Conservation (phyloP, 78 protist species). For the Acrasis kona region DNA sequence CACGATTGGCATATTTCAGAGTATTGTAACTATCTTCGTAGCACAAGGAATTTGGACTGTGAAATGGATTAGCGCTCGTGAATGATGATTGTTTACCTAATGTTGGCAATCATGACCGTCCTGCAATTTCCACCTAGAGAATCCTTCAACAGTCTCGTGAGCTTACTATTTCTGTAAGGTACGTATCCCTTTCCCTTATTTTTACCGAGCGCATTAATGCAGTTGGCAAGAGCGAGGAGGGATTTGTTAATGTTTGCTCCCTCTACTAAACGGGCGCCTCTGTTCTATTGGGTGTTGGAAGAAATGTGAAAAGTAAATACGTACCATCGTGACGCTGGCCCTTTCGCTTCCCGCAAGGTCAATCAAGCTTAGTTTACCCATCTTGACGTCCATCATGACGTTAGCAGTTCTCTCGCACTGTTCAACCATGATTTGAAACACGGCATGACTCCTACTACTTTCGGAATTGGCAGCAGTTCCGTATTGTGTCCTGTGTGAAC, state of each 20-base stretch:
- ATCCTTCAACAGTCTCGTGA: constrained; percentile 91
- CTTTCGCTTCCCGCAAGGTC: constrained; percentile 93
- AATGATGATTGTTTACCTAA: too few relatives aligned
- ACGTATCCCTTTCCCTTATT: constrained; percentile 28
- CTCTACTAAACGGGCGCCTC: constrained; percentile 63
- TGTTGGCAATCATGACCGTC: constrained; percentile 72
- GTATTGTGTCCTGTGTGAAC: constrained; percentile 44
- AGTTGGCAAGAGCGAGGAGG: constrained; percentile 86
- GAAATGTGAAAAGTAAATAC: too few relatives aligned
- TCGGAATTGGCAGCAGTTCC: constrained; percentile 71
- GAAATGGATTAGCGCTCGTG: too few relatives aligned
- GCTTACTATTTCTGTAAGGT: constrained; percentile 93
- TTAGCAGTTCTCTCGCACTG: not conserved
- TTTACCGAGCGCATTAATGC: constrained; percentile 73
- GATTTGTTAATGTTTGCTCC: constrained; percentile 93
- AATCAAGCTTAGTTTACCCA: constrained; percentile 51
- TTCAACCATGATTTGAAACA: constrained; percentile 52
- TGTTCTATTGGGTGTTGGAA: too few relatives aligned
- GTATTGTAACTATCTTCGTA: constrained; percentile 71
- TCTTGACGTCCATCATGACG: not conserved
- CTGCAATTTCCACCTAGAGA: constrained; percentile 68
- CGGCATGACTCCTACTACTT: constrained; percentile 91
- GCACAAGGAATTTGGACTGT: constrained; percentile 28
- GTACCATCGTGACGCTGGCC: constrained; percentile 57
- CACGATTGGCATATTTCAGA: constrained; percentile 61